Percentiles rank a stretch among this genome's conserved stretches.
phyloP scores from a whole-genome alignment of 78 protist genomes.

The Emiliania huxleyi region DNA sequence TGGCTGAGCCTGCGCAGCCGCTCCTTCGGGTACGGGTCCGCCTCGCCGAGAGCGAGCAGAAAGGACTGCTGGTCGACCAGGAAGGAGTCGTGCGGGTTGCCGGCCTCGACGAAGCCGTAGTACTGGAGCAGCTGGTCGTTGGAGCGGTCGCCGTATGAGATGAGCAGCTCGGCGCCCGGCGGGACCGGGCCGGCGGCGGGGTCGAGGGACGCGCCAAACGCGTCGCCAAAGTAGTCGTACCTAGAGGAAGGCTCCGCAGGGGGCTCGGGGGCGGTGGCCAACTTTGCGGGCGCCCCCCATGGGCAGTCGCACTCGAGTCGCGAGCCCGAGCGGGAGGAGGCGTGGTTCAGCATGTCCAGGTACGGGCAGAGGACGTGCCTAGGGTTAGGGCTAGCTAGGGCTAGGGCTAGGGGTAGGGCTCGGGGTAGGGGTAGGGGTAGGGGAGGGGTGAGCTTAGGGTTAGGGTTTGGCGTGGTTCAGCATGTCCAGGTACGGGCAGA shows the following conservation, averaged over 20 bases:
- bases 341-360: not conserved
- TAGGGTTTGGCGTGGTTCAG: not conserved
- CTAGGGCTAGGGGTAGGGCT: too few species aligned
- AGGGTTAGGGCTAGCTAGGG: too few species aligned
- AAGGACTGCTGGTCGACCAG: not conserved
- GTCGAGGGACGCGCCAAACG: not conserved
- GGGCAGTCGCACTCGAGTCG: too few species aligned
- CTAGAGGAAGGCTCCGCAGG: too few species aligned
- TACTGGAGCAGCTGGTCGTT: constrained; percentile 32
- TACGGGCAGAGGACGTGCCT: not conserved
- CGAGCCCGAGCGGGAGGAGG: not conserved
- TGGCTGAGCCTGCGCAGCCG: not conserved
- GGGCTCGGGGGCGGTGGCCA: too few species aligned
- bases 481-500: not conserved
- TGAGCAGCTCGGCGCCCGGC: not conserved
- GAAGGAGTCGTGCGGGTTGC: not conserved
- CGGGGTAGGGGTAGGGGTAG: too few species aligned
- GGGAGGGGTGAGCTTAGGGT: too few species aligned
- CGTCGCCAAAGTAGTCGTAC: not conserved
- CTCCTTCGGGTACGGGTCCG: not conserved
- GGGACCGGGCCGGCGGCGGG: not conserved
- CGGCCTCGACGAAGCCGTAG: constrained; percentile 6
- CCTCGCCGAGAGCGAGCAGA: not conserved
- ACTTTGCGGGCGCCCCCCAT: too few species aligned
- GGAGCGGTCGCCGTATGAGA: constrained; percentile 9